Conservation (phyloP, 768 basidiomycete genomes). For the Leucocoprinus sp. region DNA sequence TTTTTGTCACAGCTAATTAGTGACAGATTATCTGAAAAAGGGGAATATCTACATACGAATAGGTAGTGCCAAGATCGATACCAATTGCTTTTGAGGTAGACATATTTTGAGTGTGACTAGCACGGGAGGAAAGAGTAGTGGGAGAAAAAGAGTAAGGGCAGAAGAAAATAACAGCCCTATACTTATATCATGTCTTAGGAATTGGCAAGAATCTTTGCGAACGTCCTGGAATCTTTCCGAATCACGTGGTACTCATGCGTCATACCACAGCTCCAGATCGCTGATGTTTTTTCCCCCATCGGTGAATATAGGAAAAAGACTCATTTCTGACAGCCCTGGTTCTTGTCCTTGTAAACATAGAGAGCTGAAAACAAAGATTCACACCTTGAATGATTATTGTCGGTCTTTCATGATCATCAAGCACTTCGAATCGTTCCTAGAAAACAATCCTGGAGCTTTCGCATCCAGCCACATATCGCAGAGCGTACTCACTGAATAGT, state of each 20-base stretch:
- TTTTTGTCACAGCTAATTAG: conserved; percentile 7
- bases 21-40: background rate
- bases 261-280: conserved; percentile 12
- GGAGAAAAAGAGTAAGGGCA: conserved; percentile 17
- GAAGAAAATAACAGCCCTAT: conserved; percentile 15
- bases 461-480: no score
- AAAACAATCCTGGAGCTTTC: no score
- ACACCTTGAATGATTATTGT: no score
- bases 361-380: no score
- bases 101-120: conserved; percentile 25
- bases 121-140: conserved; percentile 13
- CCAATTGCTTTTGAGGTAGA: conserved; percentile 75
- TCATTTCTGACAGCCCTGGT: no score
- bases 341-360: no score
- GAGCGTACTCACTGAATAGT: no score
- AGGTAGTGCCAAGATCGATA: conserved; percentile 89
- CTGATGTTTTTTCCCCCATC: no score
- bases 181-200: conserved; percentile 34
- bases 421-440: no score
- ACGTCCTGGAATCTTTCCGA: conserved; percentile 37
- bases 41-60: conserved; percentile 65
- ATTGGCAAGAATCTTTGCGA: conserved; percentile 34
- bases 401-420: no score
- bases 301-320: no score
- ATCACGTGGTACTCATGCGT: conserved; percentile 28